These are phyloP conservation scores for Hymenoscyphus fraxineus DNA, from an alignment of 2,329 filamentous ascomycete genomes.

Conservation along the genomic window DNA sequence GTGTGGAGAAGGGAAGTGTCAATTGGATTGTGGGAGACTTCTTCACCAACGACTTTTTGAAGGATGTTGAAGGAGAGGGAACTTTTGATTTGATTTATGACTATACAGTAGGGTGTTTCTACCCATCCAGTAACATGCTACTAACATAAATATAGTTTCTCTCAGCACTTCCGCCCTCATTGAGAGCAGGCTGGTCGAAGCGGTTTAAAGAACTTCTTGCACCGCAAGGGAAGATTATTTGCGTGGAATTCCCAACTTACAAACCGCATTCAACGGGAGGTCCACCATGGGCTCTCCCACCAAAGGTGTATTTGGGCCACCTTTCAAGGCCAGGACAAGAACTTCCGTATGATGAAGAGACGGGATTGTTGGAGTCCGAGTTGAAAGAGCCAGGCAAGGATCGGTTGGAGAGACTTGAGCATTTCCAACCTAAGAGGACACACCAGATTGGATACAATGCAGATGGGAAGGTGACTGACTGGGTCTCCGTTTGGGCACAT, in stretches of 20 bases:
- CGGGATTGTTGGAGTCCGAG: conserved; percentile 46
- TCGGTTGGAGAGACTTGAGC: conserved; percentile 42
- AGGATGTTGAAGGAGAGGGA: conserved; percentile 37
- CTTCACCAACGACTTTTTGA: conserved; percentile 57
- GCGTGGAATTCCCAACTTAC: conserved; percentile 73
- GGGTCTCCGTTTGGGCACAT: conserved; percentile 51
- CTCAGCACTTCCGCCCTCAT: conserved; percentile 54
- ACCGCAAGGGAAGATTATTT: conserved; percentile 51
- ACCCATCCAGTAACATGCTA: not conserved
- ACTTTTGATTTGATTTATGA: conserved; percentile 65
- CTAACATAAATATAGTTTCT: conserved; percentile 48
- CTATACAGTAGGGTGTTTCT: conserved; percentile 49
- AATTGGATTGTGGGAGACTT: conserved; percentile 63
- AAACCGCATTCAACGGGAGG: conserved; percentile 64
- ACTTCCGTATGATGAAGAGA: conserved; percentile 56
- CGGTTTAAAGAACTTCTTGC: conserved; percentile 49
- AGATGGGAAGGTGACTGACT: conserved; percentile 48
- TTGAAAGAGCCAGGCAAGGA: conserved; percentile 41
- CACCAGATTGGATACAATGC: conserved; percentile 44
- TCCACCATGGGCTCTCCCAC: conserved; percentile 68
- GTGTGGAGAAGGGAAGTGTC: conserved; percentile 46
- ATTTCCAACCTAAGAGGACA: conserved; percentile 49
- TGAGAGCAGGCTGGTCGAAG: conserved; percentile 51
- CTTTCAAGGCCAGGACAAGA: conserved; percentile 66
- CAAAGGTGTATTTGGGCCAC: conserved; percentile 68